Conservation (phyloP, 345 rosid genomes). For the Boechera divaricarpa region DNA sequence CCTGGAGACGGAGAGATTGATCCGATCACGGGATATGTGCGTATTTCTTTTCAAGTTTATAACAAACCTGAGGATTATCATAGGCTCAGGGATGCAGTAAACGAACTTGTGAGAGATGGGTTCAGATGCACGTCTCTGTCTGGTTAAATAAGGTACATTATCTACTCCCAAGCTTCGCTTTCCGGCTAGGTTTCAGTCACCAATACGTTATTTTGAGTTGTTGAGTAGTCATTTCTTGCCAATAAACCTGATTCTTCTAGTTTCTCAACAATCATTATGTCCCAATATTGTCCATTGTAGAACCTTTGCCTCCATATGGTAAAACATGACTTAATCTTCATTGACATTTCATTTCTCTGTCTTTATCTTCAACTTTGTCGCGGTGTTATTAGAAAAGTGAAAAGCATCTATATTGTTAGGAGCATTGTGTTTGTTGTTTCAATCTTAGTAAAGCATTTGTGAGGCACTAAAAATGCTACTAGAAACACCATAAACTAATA, state of each 20-base stretch:
- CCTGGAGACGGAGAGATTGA: slow-evolving; percentile 61
- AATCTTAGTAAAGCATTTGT: background rate
- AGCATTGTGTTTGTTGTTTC: background rate
- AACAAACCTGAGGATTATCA: slow-evolving; percentile 78
- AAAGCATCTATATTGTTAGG: background rate
- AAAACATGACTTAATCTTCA: no score
- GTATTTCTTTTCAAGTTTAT: slow-evolving; percentile 89
- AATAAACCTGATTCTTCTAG: no score
- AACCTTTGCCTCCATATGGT: no score
- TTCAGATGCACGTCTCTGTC: slow-evolving; percentile 60
- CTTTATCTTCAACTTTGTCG: background rate
- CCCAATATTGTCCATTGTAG: no score
- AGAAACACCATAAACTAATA: background rate
- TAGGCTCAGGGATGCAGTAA: slow-evolving; percentile 70
- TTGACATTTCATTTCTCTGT: no score
- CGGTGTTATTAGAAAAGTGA: background rate
- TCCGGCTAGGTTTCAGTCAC: background rate
- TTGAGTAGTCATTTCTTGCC: no score
- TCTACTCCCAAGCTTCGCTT: slow-evolving; percentile 10
- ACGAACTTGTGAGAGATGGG: slow-evolving; percentile 59
- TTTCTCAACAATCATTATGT: no score
- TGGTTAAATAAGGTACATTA: slow-evolving; percentile 52
- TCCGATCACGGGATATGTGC: slow-evolving; percentile 70
- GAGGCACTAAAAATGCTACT: background rate
- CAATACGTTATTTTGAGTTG: background rate